Percentiles rank a stretch among this genome's conserved stretches.
Conservation (phyloP, 1,139 yeast species). For the Petasospora fabianii region DNA sequence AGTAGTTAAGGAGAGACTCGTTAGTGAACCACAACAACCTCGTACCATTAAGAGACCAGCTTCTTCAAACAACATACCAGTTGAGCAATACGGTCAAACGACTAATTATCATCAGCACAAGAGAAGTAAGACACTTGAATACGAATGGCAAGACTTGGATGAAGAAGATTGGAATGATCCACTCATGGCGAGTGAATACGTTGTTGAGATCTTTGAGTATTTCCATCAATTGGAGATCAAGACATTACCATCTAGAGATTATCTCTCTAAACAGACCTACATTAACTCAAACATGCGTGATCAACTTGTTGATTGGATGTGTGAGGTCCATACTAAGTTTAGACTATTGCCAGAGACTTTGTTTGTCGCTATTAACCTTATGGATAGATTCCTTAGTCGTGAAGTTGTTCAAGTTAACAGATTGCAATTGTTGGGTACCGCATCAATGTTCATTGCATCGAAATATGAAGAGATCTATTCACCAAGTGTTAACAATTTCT, state of each 20-base stretch:
- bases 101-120: constrained; percentile 15
- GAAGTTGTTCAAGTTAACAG: constrained; percentile 77
- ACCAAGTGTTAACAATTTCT: constrained; percentile 85
- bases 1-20: not conserved
- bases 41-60: constrained; percentile 25
- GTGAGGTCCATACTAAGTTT: constrained; percentile 85
- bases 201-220: constrained; percentile 76
- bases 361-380: constrained; percentile 77
- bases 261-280: constrained; percentile 60
- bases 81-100: constrained; percentile 3
- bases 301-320: constrained; percentile 89
- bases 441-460: constrained; percentile 87
- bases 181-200: constrained; percentile 87
- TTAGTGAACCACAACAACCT: not conserved
- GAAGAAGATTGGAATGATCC: constrained; percentile 88
- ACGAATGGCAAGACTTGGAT: constrained; percentile 88
- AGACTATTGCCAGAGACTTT: constrained; percentile 85
- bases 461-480: constrained; percentile 94
- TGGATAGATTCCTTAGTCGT: constrained; percentile 84
- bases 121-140: constrained; percentile 28
- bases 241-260: constrained; percentile 73
- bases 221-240: constrained; percentile 64
- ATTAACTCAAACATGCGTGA: constrained; percentile 84
- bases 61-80: constrained; percentile 18
- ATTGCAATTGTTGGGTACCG: constrained; percentile 85